Evolutionary conservation across 305 asterid genomes (phyloP), one percentile per base, ranked within the genome.

Genomic region (Fraxinus greggii): DNA sequence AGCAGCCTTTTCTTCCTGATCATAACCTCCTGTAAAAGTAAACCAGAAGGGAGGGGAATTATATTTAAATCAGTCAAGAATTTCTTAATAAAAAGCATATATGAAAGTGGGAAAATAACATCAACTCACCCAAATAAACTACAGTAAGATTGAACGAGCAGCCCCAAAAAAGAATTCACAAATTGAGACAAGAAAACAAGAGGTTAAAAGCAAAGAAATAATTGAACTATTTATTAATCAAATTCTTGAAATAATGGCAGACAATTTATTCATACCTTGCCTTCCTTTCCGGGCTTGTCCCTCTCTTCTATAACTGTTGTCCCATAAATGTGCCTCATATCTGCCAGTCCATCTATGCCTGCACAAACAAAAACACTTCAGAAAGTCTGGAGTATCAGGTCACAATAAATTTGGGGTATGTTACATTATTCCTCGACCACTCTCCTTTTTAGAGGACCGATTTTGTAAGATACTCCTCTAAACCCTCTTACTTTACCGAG

Each of bases 201-300:
- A 81, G 82, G 82, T 86, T 84, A 88, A 56, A 84, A 78, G 78
- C 77, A 84, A 85, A 54, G 56, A 87, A 80, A n/a, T 19, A 24
- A 75, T 48, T 2, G 8, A 42, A 80, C 9, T 26, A 12, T 45
- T 1, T 2, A 32, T 35, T 28, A 10, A 5, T 5, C 0, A 48
- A 40, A 24, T 56, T 48, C 63, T 13, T 15, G 13, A 45, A 40
- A 81, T 17, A 75, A 84, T 86, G 88, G 91, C 83, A 87, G 91
- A 87, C 88, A 87, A 26, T 38, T 63, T 70, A 6, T 63, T 17
- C 82, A 78, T 87, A 91, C 98, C 97, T 91, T 94, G 98, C 91
- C 97, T 90, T 85, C 98, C 98, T 90, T 94, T 94, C 36, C 98
- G 92, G 86, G 98, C 90, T 77, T 94, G 98, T 86, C 98, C 97